phyloP scores from a whole-genome alignment of 306 rosid species.

The Luffa aegyptiaca region DNA sequence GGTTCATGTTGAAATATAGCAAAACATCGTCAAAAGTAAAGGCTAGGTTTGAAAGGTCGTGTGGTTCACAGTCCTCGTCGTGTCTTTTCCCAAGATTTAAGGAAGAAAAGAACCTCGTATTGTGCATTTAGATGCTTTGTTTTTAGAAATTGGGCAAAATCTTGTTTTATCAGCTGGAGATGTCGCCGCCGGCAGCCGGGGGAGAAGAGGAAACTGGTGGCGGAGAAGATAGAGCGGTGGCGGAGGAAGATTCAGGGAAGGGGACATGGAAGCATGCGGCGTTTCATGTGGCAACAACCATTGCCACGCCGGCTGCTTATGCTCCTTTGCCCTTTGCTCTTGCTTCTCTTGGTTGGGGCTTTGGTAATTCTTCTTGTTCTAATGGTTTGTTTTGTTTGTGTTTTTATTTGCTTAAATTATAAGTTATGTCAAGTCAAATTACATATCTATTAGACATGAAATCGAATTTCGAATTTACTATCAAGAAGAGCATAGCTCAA shows the following conservation, averaged over 20 bases:
- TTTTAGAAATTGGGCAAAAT: not conserved
- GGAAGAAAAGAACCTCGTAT: not conserved
- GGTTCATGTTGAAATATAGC: not conserved
- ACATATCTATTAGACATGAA: no score
- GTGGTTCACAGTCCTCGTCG: not conserved
- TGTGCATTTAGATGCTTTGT: not conserved
- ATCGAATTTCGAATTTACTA: no score
- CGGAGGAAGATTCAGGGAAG: not conserved
- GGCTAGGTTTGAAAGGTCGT: not conserved
- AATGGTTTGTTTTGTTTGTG: not conserved
- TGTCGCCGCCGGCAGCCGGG: not conserved
- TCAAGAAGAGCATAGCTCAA: no score
- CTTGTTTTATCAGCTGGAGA: not conserved
- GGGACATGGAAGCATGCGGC: constrained; percentile 80
- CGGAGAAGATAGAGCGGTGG: not conserved
- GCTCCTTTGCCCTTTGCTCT: constrained; percentile 76
- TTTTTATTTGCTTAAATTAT: not conserved
- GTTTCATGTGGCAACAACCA: constrained; percentile 67
- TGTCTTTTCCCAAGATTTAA: no score
- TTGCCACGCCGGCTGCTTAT: constrained; percentile 76
- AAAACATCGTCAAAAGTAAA: not conserved
- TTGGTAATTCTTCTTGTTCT: constrained; percentile 25
- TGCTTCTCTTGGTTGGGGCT: constrained; percentile 72
- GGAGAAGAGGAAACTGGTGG: constrained; percentile 6
- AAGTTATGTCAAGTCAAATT: no score